Evolutionary conservation across 2,329 filamentous ascomycete species (phyloP).

Genomic region (Colletotrichum agaves): DNA sequence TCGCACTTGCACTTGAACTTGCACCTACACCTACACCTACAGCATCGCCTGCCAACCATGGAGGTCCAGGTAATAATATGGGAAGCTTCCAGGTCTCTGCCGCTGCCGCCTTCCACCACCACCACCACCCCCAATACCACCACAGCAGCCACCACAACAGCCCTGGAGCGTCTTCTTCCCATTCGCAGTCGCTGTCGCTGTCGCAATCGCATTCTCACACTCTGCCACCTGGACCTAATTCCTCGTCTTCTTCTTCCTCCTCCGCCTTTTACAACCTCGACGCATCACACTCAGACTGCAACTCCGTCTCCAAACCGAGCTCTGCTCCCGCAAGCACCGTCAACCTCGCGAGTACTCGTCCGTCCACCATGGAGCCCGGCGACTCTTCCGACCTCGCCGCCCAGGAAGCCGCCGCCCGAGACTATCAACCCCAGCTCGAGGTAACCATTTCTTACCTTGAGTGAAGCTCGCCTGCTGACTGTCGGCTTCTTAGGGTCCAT

Average conservation of each 20-base stretch:
- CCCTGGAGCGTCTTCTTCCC: slow-evolving; percentile 23
- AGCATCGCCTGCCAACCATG: too few relatives aligned
- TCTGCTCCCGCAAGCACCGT: slow-evolving; percentile 28
- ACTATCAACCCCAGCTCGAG: slow-evolving; percentile 67
- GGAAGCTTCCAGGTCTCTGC: too few relatives aligned
- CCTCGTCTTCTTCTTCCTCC: slow-evolving; percentile 23
- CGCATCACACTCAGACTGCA: neutral
- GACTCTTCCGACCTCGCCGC: slow-evolving; percentile 60
- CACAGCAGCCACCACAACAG: slow-evolving; percentile 2
- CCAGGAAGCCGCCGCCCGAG: slow-evolving; percentile 69
- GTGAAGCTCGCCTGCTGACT: neutral
- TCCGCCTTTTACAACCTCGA: slow-evolving; percentile 33
- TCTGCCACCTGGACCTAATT: neutral
- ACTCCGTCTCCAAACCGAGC: slow-evolving; percentile 15
- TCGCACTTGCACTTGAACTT: too few relatives aligned
- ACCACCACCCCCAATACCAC: neutral
- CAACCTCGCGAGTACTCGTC: slow-evolving; percentile 50
- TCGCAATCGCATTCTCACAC: neutral
- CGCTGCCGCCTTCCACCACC: too few relatives aligned
- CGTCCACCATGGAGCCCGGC: slow-evolving; percentile 40
- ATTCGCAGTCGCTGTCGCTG: slow-evolving; percentile 7
- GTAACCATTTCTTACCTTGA: slow-evolving; percentile 49
- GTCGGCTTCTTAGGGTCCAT: slow-evolving; percentile 71
- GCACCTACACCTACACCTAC: too few relatives aligned
- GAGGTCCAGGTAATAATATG: too few relatives aligned